A percentile compares a stretch with the other conserved stretches of the same genome.
These are phyloP conservation scores for Fusarium temperatum DNA, from an alignment of 2,329 filamentous ascomycete genomes.

Conservation along the genomic window DNA sequence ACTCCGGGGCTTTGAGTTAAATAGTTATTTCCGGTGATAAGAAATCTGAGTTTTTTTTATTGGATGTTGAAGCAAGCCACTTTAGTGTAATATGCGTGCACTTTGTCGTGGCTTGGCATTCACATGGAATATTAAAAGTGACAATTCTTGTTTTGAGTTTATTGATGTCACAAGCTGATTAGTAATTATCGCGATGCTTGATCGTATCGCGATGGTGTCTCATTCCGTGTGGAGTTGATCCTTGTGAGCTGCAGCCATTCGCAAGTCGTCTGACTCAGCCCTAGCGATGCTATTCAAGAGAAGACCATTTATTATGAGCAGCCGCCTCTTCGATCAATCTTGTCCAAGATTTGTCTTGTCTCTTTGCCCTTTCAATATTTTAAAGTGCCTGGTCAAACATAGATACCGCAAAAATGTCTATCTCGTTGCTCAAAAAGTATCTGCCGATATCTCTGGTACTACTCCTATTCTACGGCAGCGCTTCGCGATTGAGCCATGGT, in stretches of 20 bases:
- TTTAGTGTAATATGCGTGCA: not conserved
- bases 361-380: fast-evolving
- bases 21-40: not conserved
- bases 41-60: not conserved
- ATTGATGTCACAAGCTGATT: not conserved
- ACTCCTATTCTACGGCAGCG: slow-evolving; percentile 28
- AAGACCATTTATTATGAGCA: not conserved
- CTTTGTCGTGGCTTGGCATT: not conserved
- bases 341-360: fast-evolving
- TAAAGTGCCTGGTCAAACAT: fast-evolving
- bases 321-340: not conserved
- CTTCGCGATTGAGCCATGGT: slow-evolving; percentile 23
- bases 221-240: not conserved
- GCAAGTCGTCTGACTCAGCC: slow-evolving; percentile 8
- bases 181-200: not conserved
- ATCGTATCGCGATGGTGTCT: not conserved
- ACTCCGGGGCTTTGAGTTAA: no score
- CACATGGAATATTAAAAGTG: not conserved
- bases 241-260: not conserved
- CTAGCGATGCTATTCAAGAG: not conserved
- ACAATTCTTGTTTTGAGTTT: no score
- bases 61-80: not conserved
- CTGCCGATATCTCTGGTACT: slow-evolving; percentile 13
- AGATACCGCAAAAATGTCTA: not conserved
- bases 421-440: not conserved